Conservation (phyloP, 1,284 basidiomycete species). For the Puccinia novopanici region DNA sequence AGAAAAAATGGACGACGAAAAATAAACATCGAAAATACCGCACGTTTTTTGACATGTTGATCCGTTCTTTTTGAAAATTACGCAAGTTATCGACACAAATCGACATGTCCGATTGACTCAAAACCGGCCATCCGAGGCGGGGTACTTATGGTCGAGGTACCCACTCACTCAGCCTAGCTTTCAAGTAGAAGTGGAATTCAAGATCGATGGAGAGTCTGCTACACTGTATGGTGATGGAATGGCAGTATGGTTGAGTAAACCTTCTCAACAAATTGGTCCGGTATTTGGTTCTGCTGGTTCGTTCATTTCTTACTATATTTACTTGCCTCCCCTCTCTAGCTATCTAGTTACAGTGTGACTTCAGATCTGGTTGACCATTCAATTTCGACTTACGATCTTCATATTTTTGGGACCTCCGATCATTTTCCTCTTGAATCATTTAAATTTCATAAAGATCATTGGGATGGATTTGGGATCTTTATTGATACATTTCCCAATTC, state of each 20-base stretch:
- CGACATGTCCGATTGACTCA: constrained; percentile 62
- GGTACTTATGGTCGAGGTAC: constrained; percentile 93
- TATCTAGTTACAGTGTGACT: background rate
- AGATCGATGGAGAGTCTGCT: constrained; percentile 75
- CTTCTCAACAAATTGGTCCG: constrained; percentile 77
- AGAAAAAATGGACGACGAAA: background rate
- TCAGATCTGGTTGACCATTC: background rate
- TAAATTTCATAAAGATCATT: constrained; percentile 67
- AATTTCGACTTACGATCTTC: background rate
- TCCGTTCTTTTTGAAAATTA: constrained; percentile 1
- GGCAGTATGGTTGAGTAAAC: constrained; percentile 87
- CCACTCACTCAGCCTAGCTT: constrained; percentile 75
- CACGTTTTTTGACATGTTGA: background rate
- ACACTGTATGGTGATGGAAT: constrained; percentile 86
- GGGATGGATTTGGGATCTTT: constrained; percentile 86
- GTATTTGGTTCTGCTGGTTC: constrained; percentile 84
- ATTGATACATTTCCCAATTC: constrained; percentile 91
- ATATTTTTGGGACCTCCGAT: constrained; percentile 3
- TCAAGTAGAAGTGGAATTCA: constrained; percentile 88
- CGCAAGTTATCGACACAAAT: constrained; percentile 50
- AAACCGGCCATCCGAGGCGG: constrained; percentile 66
- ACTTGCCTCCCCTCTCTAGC: background rate
- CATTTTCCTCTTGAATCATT: background rate
- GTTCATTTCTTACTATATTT: constrained; percentile 52
- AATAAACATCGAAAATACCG: background rate